Evolutionary conservation across 1,284 basidiomycete genomes (phyloP), one percentile per base, ranked within the genome.

Genomic region (Mycena citricolor): DNA sequence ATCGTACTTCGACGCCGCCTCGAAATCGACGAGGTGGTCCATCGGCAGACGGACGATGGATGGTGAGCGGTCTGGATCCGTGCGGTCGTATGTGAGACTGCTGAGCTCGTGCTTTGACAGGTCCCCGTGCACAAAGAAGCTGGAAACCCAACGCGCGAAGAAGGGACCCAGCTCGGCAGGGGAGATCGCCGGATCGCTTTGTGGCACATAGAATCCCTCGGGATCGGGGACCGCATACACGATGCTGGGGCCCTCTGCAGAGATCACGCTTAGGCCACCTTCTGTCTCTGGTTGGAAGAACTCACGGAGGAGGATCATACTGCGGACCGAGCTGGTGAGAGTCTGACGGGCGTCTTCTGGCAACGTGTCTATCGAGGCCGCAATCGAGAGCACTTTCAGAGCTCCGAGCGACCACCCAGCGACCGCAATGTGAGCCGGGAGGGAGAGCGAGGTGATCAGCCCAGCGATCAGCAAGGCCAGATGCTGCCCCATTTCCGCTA

Each of bases 381-480:
- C 37, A 16, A 52, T 16, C 5, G 45, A 30, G 26, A 41, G 16
- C 8, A 52, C 20, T 25, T 45, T 49, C 11, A 46, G 13, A 1
- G 31, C 32, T 5, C 51, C 51, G 29, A 52, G 1, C 14, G 46
- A 48, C 51, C 51, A 52, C 13, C 39, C 51, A 36, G 40, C 47
- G 12, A 52, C 36, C n/a, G 46, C 51, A 8, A 46, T 47, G 16
- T 28, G 46, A 8, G 46, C 51, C 20, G 32, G 46, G 10, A 57
- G 31, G 5, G 17, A 16, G 14, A 53, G 44, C 29, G 52, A 32
- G 14, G 47, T 24, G n/a, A 60, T 52, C 13, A 60, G 25, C 5
- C 40, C 41, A 29, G 53, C 50, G 5, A 60, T n/a, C 22, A 55
- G 55, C 12, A 53, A 39, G 4, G 54, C 53, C 5, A 55, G 47